Evolutionary conservation across 805 yeast genomes (phyloP), one percentile per base, ranked within the genome.

Genomic region (Candida berthetii): DNA sequence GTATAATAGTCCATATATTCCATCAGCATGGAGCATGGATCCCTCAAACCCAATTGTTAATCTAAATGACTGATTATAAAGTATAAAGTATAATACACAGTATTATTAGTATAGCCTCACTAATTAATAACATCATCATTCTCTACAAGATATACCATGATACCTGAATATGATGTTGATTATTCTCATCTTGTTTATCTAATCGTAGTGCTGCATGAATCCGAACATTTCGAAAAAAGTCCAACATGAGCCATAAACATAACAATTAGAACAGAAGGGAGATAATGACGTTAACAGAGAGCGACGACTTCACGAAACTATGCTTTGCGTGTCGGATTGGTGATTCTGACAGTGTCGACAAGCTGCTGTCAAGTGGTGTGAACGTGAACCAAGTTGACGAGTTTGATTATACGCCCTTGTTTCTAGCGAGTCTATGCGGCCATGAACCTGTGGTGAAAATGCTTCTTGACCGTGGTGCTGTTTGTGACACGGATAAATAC

Each of bases 401-500:
- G 47, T 85, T 82, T 74, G 85, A 85, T 56, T 79, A 82, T 53
- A 74, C 89, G 3, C 93, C 95, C 1, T 65, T 85, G 44, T 80
- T 82, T 44, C 62, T 85, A 20, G 86, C 88, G 7, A 76, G 85
- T 15, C 54, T 85, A 11, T 85, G 95, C 63, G 95, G 95, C 1
- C 91, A 85, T 57, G 71, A 69, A 45, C 65, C 64, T 1, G 69
- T 85, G 4, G 93, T 85, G n/a, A 66, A 64, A 40, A 57, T 80
- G 38, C 61, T 85, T 18, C 63, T 85, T 9, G 69, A 74, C 36
- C 62, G 78, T 36, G 95, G 95, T 7, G 88, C 93, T 0, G 69
- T 78, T 7, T 84, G 91, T 57, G 90, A 83, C 57, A 69, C 87
- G 52, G 91, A 85, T 54, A 80, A 89, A n/a, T 79, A 79, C 53